Base-by-base conservation (phyloP, 2,329 filamentous ascomycete genomes). In the Cordyceps militaris region DNA sequence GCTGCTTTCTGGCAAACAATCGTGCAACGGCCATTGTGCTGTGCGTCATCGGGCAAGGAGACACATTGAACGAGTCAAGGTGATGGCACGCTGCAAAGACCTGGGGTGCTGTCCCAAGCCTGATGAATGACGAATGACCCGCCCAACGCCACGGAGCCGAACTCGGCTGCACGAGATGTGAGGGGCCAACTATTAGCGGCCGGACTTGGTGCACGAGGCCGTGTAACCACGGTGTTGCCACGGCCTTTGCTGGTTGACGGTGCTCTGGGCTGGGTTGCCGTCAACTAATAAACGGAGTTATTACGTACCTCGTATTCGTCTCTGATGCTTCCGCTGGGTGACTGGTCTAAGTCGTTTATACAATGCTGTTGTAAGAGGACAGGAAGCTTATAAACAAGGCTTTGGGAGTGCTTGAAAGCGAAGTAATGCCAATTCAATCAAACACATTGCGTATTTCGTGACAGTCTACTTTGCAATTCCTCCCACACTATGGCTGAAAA, bases 401-500 rank as follows among this genome's bases (percentile, higher is more conserved):
- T 19, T 21, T 21, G n/a, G 38, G 38, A 32, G 7, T 42, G 16
- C 34, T 38, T 38, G 34, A n/a, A 23, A 19, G 8, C 6, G 10
- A 21, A 23, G 11, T 1, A 42, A 19, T 9, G 38, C 19, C 4
- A 19, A 42, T 16, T 21, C 16, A 21, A 42, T 1, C 24, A 30
- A n/a, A 10, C 7, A n/a, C 38, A 23, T 1, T 6, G n/a, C 21
- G n/a, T 9, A 23, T 42, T 19, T 21, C 5, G 38, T n/a, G n/a
- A 19, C 38, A 40, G 38, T 9, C n/a, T 16, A 13, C 34, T n/a
- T 36, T 19, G 28, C 21, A 19, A 4, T 23, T 23, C 14, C 4
- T 28, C 23, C 24, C 10, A 19, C 7, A 40, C 6, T 7, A 62
- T 62, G 61, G 21, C 51, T 40, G 32, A 40, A n/a, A 58, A 59